Evolutionary conservation across 768 basidiomycete genomes (phyloP), one percentile per base, ranked within the genome.

Genomic region (Lactarius pseudohatsudake): DNA sequence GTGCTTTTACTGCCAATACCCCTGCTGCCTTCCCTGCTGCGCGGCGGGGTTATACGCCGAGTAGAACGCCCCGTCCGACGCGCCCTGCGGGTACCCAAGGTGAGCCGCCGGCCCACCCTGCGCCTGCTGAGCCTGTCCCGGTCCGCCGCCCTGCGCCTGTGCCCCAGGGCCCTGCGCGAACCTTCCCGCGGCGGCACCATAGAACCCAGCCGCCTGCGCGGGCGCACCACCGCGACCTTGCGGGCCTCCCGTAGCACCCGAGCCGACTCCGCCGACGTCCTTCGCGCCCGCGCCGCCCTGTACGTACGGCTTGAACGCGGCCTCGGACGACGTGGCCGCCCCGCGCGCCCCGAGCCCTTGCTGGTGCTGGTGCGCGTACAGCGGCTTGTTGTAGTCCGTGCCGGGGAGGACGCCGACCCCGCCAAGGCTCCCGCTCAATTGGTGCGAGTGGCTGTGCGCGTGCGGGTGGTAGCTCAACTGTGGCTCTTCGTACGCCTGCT

Each of bases 221-320:
- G 83, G 84, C 26, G 78, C 79, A 13, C 78, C 74, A 2, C 75
- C 80, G 10, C 83, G 79, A 5, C 76, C 78, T 34, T 78, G 77
- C 63, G 81, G 81, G 15, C 77, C 77, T 34, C 76, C 76, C 5
- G 76, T 74, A 6, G 78, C 77, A 20, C 73, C 72, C 64, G 76
- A 79, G 6, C 81, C 80, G 22, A 80, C 79, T 16, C 82, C 79
- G 28, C 75, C 67, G 43, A 80, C 80, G 45, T 79, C 81, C 26
- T 81, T 79, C 22, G 80, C 77, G 2, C 82, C 68, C 3, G 47
- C 47, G 20, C 84, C 84, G 64, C 89, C 90, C 79, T 90, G 77
- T 58, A 82, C 84, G 72, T 91, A 92, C 13, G 89, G 86, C 73
- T 92, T 92, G 77, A 90, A 92, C 18, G 88, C 78, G 9, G 85